Evolutionary conservation across 768 basidiomycete species (phyloP).

Genomic region (Termitomyces sp.): DNA sequence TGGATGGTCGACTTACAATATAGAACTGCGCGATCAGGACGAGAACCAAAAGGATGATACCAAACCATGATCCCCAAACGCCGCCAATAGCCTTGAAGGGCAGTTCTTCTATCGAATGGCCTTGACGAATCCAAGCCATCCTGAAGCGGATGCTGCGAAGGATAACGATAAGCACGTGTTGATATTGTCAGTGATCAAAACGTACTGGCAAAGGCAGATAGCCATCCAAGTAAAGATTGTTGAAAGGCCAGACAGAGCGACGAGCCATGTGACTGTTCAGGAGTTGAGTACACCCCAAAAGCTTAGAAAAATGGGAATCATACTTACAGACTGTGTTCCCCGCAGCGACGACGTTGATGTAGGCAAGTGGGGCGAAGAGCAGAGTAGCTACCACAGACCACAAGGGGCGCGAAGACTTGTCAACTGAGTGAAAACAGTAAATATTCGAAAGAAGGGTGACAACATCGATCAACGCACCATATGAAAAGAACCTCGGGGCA

Average conservation of each 20-base stretch:
- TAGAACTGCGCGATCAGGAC: conserved; percentile 44
- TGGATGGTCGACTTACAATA: conserved; percentile 20
- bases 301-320: neutral
- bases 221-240: conserved; percentile 41
- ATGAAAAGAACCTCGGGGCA: conserved; percentile 37
- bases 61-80: conserved; percentile 40
- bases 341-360: conserved; percentile 30
- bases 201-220: conserved; percentile 42
- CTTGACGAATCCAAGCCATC: conserved; percentile 36
- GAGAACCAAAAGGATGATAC: conserved; percentile 32
- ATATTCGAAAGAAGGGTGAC: neutral
- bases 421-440: conserved; percentile 19
- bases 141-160: conserved; percentile 36
- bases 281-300: neutral
- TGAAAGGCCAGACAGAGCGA: conserved; percentile 41
- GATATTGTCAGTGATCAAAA: neutral
- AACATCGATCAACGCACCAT: conserved; percentile 16
- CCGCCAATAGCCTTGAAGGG: conserved; percentile 40
- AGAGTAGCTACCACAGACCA: conserved; percentile 33
- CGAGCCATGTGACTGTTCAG: conserved; percentile 33
- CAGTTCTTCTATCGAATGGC: conserved; percentile 39
- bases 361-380: conserved; percentile 33
- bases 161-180: neutral
- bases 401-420: conserved; percentile 42
- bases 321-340: conserved; percentile 34